Evolutionary conservation across 257 asterid genomes (phyloP).

Genomic region (Lycium ferocissimum): DNA sequence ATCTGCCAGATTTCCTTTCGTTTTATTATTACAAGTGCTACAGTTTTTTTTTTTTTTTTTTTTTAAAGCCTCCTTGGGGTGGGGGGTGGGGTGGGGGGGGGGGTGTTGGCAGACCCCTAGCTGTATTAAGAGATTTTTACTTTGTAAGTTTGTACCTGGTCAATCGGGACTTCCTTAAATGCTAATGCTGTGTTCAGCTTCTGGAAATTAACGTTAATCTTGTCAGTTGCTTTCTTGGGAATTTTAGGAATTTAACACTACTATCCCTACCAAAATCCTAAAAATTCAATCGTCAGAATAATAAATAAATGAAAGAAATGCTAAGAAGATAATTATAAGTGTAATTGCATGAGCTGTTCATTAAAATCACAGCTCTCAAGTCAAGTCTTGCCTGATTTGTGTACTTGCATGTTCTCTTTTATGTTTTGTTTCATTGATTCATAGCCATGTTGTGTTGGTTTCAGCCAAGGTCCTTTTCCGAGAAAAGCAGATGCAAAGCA

Average conservation of each 20-base stretch:
- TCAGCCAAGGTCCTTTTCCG: slow-evolving; percentile 26
- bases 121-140: neutral
- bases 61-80: neutral
- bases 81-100: too few relatives aligned
- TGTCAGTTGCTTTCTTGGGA: neutral
- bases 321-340: neutral
- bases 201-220: neutral
- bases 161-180: neutral
- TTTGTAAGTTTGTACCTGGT: slow-evolving; percentile 35
- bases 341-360: neutral
- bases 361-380: neutral
- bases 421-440: neutral
- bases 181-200: neutral
- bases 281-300: neutral
- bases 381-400: neutral
- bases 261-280: neutral
- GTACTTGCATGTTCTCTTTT: neutral
- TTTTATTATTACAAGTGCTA: too few relatives aligned
- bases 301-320: neutral
- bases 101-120: too few relatives aligned
- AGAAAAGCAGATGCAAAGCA: slow-evolving; percentile 4
- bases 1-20: too few relatives aligned
- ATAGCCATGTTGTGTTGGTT: slow-evolving; percentile 5
- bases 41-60: too few relatives aligned
- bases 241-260: neutral